Evolutionary conservation across 2,329 filamentous ascomycete species (phyloP), one percentile per base, ranked within the genome.

Genomic region (Xylaria sp.): DNA sequence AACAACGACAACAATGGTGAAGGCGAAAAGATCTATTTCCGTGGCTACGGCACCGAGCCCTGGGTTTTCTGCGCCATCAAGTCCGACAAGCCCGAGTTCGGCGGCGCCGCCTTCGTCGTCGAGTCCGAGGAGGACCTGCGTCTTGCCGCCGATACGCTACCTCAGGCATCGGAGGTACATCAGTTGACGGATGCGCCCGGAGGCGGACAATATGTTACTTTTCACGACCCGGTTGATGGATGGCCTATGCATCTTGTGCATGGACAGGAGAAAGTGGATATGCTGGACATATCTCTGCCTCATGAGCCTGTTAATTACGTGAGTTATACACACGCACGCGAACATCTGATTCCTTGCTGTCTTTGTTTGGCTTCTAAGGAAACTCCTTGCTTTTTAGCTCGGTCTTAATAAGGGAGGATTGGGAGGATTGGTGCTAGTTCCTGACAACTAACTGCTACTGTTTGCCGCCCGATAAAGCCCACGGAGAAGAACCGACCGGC

Each of bases 21-120:
- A 2, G 82, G 80, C 34, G 79, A 84, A 55, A 83, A 80, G 65
- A 85, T 87, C 39, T 91, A 87, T 81, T 90, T 85, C 77, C 85
- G 87, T 50, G 89, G 89, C 20, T 90, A 90, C 74, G 88, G 89
- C 15, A 80, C 79, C 7, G 88, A 90, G 72, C 87, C 88, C 13
- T 90, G 88, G 76, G 80, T 89, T 2, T 82, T 90, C 54, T 88
- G 87, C 71, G 84, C 87, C 57, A 82, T 83, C 68, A 80, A 81
- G 59, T 83, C 85, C 1, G 75, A 78, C 58, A 78, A 83, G 75
- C 80, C 86, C 67, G 80, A 82, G 65, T 91, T 90, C 74, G 82
- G 85, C 6, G 89, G 89, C 1, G 83, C 84, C 0, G 87, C 83
- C 1, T 91, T 88, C 70, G 85, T 84, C 44, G 89, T 90, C 6